These are phyloP conservation scores for Sporothrix inflata DNA, from an alignment of 2,329 filamentous ascomycete species.

Conservation along the genomic window DNA sequence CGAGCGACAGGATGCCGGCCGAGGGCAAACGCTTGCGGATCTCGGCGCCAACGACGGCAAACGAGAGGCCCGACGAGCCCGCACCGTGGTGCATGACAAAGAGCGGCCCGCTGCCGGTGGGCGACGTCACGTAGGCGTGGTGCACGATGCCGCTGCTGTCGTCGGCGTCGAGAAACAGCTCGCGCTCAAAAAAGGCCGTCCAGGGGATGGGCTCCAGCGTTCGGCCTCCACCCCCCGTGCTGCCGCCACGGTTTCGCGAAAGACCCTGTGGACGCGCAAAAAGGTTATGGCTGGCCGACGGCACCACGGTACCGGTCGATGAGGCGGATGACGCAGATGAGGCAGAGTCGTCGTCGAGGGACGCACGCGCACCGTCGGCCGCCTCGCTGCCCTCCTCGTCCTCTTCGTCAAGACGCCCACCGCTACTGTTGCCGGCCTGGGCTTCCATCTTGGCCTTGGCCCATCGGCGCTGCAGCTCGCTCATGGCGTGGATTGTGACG, in stretches of 20 bases:
- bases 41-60: slow-evolving; percentile 78
- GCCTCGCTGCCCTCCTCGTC: slow-evolving; percentile 53
- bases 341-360: slow-evolving; percentile 65
- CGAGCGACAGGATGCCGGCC: slow-evolving; percentile 81
- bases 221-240: slow-evolving; percentile 38
- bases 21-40: slow-evolving; percentile 75
- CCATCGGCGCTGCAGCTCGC: slow-evolving; percentile 42
- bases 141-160: slow-evolving; percentile 59
- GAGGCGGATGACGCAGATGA: slow-evolving; percentile 81
- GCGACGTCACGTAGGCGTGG: slow-evolving; percentile 88
- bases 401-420: slow-evolving; percentile 49
- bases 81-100: slow-evolving; percentile 96
- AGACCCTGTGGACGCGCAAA: slow-evolving; percentile 66
- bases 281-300: slow-evolving; percentile 71
- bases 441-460: slow-evolving; percentile 39
- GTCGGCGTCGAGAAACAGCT: slow-evolving; percentile 70
- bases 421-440: slow-evolving; percentile 15
- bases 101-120: slow-evolving; percentile 72
- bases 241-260: slow-evolving; percentile 32
- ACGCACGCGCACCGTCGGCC: slow-evolving; percentile 40
- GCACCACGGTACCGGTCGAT: slow-evolving; percentile 88
- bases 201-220: slow-evolving; percentile 72
- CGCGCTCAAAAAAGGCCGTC: slow-evolving; percentile 89
- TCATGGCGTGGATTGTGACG: slow-evolving; percentile 36
- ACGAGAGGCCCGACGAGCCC: slow-evolving; percentile 89